Evolutionary conservation across 805 yeast genomes (phyloP), one percentile per base, ranked within the genome.

Genomic region (Candida ponderosae): DNA sequence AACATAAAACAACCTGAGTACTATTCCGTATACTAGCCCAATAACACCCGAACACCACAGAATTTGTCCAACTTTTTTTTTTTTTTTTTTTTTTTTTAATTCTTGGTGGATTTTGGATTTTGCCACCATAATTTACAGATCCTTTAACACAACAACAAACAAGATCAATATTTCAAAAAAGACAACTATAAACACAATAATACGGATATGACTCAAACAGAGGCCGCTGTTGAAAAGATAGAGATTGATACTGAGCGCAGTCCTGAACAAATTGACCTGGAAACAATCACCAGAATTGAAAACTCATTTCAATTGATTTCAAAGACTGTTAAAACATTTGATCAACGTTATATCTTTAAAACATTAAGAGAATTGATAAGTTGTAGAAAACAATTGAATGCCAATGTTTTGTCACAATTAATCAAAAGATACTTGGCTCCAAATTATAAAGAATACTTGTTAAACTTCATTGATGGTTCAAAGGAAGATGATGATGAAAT

Each of bases 281-380:
- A 40, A 30, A 47, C 56, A 13, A 57, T 65, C 31, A 53, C 51
- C n/a, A 47, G 45, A 26, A 48, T 64, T 21, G 49, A 63, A 34
- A 29, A 45, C 6, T 54, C 65, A 3, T 50, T 65, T 26, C 56
- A 51, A 29, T 57, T 60, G 28, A 53, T 62, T 17, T 44, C 61
- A 14, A 80, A 80, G 59, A 81, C 89, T 4, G 81, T 81, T 10
- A 57, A 74, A 33, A 76, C 77, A 38, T 77, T 79, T 56, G 98
- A 93, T 60, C 85, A 95, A 47, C 76, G 97, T 46, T 85, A 82
- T 61, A 76, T 93, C 33, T 73, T 90, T 59, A 84, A 83, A 54
- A 89, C 86, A 18, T 73, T 93, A 45, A 79, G 96, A 44, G 94
- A 86, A 44, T 67, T 89, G 50, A 84, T 89, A 7, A 66, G 77